Evolutionary conservation across 352 stramenopile genomes (phyloP).

Genomic region (Plasmopara viticola): DNA sequence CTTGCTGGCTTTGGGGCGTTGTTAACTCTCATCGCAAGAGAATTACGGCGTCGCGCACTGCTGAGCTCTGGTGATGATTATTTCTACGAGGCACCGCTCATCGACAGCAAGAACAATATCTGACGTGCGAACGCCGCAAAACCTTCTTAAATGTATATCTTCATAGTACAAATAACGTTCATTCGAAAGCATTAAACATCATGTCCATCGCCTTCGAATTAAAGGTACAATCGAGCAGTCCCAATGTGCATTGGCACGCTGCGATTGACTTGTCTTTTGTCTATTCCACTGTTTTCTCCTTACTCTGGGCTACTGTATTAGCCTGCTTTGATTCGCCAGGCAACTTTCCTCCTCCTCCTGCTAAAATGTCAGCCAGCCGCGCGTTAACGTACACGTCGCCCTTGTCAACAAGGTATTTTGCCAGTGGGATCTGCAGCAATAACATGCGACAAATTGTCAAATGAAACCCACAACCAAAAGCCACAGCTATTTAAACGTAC

Average conservation of each 20-base stretch:
- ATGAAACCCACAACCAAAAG: neutral
- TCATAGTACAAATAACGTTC: constrained; percentile 4
- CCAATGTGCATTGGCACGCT: neutral
- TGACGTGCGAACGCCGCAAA: constrained; percentile 4
- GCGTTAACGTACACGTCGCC: constrained; percentile 68
- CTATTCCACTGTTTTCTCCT: constrained; percentile 14
- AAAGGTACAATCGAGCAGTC: constrained; percentile 3
- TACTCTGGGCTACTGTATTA: constrained; percentile 9
- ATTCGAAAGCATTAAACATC: constrained; percentile 13
- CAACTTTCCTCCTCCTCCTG: constrained; percentile 31
- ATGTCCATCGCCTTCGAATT: constrained; percentile 21
- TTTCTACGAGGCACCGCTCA: constrained; percentile 65
- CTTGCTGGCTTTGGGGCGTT: constrained; percentile 48
- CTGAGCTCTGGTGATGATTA: constrained; percentile 36
- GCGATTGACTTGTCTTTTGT: constrained; percentile 20
- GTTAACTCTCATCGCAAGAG: constrained; percentile 32
- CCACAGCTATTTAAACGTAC: constrained; percentile 14
- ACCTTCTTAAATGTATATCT: constrained; percentile 10
- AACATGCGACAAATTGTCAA: constrained; percentile 4
- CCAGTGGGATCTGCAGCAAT: constrained; percentile 45
- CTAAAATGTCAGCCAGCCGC: constrained; percentile 49
- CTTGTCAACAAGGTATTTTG: constrained; percentile 76
- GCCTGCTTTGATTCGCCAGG: constrained; percentile 15
- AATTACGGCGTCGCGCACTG: constrained; percentile 31
- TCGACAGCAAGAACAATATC: constrained; percentile 39